Evolutionary conservation across 75 land plant genomes (phyloP).

Genomic region (Cryptomeria japonica): DNA sequence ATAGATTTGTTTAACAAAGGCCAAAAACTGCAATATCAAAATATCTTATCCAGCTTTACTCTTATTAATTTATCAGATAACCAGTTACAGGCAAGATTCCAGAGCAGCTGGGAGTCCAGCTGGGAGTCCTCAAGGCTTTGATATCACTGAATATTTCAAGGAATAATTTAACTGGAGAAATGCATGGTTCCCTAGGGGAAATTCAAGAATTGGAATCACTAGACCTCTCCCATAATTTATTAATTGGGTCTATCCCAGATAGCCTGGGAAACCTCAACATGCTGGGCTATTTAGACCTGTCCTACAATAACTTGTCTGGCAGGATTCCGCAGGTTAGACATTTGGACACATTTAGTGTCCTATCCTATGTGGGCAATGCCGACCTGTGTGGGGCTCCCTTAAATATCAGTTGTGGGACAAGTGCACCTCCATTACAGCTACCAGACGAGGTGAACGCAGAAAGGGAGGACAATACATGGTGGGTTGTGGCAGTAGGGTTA

Average conservation of each 20-base stretch:
- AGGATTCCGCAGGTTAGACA: neutral
- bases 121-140: constrained; percentile 6
- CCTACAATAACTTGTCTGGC: constrained; percentile 14
- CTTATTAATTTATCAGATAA: neutral
- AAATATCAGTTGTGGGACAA: no score
- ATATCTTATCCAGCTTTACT: neutral
- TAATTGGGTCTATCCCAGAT: neutral
- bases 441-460: neutral
- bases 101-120: neutral
- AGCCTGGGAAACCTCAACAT: neutral
- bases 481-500: neutral
- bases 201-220: neutral
- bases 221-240: constrained; percentile 1
- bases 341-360: neutral
- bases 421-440: no score
- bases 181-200: neutral
- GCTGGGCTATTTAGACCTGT: constrained; percentile 5
- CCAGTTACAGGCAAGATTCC: constrained; percentile 11
- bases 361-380: neutral
- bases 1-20: neutral
- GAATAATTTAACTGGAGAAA: constrained; percentile 6
- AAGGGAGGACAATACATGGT: neutral
- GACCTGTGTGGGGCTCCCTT: neutral
- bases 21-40: neutral
- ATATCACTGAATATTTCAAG: neutral